Evolutionary conservation across 768 basidiomycete species (phyloP).

Genomic region (Suillus subaureus): DNA sequence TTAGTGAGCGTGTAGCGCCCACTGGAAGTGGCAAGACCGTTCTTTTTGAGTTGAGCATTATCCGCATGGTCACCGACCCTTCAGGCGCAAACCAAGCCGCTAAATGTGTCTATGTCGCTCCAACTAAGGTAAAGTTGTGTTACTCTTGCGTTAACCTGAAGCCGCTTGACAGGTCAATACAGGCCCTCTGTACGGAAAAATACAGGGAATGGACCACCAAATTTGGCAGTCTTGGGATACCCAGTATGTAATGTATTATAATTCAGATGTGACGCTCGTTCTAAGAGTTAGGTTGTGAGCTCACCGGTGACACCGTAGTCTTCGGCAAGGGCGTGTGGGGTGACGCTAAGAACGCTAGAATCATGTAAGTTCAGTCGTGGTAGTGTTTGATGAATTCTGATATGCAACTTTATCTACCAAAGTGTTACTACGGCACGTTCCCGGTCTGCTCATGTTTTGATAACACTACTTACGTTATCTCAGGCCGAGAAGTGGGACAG

Average conservation of each 20-base stretch:
- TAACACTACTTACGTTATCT: conserved; percentile 7
- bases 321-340: conserved; percentile 69
- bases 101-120: conserved; percentile 91
- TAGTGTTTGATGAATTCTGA: conserved; percentile 5
- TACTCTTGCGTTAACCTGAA: background rate
- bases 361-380: conserved; percentile 60
- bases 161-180: background rate
- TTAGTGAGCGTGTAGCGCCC: conserved; percentile 58
- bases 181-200: conserved; percentile 90
- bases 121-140: conserved; percentile 68
- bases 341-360: conserved; percentile 70
- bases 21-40: conserved; percentile 97
- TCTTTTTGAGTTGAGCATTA: conserved; percentile 88
- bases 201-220: conserved; percentile 82
- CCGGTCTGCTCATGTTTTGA: background rate
- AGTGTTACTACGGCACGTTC: conserved; percentile 77
- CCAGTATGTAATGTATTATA: conserved; percentile 50
- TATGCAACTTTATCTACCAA: conserved; percentile 5
- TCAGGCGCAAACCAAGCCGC: conserved; percentile 32
- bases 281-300: conserved; percentile 65
- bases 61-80: conserved; percentile 63
- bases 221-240: conserved; percentile 74
- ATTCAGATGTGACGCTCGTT: background rate
- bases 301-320: conserved; percentile 88
- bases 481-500: conserved; percentile 98